Conservation (phyloP, 768 basidiomycete species). For the Xerocomellus amylosporus region DNA sequence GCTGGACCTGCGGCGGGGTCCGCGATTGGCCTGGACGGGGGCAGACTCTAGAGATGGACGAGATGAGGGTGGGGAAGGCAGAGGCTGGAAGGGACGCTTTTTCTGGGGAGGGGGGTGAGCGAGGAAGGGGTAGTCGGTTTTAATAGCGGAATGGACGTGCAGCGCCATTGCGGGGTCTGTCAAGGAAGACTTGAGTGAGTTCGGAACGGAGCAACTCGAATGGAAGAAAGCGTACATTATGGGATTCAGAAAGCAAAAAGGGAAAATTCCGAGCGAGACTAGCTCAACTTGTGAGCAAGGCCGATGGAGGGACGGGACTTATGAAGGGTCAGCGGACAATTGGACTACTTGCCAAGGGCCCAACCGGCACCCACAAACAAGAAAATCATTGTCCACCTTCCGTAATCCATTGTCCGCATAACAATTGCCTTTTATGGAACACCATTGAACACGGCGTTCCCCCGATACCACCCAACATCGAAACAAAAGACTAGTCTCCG, state of each 20-base stretch:
- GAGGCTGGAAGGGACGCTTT: conserved; percentile 33
- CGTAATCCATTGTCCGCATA: conserved; percentile 20
- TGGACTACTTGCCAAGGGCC: not conserved
- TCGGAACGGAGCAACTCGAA: not conserved
- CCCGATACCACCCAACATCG: not conserved
- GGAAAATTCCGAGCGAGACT: conserved; percentile 12
- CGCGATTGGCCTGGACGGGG: conserved; percentile 16
- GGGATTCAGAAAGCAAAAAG: not conserved
- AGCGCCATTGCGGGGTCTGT: conserved; percentile 14
- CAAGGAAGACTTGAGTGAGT: not conserved
- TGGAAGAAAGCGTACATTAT: conserved; percentile 2
- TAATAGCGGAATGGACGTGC: conserved; percentile 9
- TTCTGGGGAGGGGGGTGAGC: conserved; percentile 41
- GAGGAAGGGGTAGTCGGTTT: conserved; percentile 40
- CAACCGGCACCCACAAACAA: conserved; percentile 21
- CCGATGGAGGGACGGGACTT: conserved; percentile 5
- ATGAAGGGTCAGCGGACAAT: conserved; percentile 25
- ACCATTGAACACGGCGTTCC: not conserved
- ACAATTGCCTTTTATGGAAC: conserved; percentile 23
- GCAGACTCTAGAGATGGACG: not conserved
- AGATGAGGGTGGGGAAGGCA: conserved; percentile 20
- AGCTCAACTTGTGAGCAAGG: conserved; percentile 14
- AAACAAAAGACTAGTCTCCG: not conserved
- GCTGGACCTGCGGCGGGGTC: conserved; percentile 37
- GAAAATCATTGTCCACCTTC: not conserved